A percentile compares a stretch with the other conserved stretches of the same genome.
These are phyloP conservation scores for Lactifluus echinatus DNA, from an alignment of 768 basidiomycete species.

Conservation along the genomic window DNA sequence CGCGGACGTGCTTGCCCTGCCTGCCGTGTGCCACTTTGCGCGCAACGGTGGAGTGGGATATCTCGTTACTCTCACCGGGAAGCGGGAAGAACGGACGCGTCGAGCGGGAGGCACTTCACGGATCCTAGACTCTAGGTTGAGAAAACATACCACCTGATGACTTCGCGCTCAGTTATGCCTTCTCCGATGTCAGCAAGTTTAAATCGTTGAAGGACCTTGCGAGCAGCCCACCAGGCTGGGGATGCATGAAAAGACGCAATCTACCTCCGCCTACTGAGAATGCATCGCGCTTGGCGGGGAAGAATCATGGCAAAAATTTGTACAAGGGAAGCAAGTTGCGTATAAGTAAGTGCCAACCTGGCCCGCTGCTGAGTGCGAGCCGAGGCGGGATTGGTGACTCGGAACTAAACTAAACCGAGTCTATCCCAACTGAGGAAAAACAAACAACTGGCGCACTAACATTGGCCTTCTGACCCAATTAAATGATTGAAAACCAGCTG, in stretches of 20 bases:
- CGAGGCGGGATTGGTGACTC: too few relatives aligned
- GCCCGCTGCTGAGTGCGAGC: background rate
- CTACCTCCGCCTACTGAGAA: background rate
- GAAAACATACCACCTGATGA: constrained; percentile 68
- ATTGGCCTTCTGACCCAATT: too few relatives aligned
- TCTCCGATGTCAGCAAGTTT: constrained; percentile 84
- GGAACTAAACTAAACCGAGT: too few relatives aligned
- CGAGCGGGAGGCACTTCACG: constrained; percentile 61
- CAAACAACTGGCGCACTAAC: too few relatives aligned
- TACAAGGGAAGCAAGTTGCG: too few relatives aligned
- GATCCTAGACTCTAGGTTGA: too few relatives aligned
- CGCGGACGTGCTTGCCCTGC: constrained; percentile 53
- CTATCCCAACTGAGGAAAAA: too few relatives aligned
- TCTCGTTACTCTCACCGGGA: constrained; percentile 48
- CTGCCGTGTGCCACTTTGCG: constrained; percentile 73
- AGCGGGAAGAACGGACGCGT: constrained; percentile 70
- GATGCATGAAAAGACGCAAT: constrained; percentile 30
- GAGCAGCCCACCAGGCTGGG: constrained; percentile 25
- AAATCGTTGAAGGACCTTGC: constrained; percentile 47
- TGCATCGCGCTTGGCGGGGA: constrained; percentile 3
- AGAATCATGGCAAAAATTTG: constrained; percentile 1
- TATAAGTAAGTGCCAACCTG: background rate
- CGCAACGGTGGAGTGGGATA: constrained; percentile 54
- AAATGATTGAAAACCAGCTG: too few relatives aligned
- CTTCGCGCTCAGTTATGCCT: constrained; percentile 86